Percentiles rank a stretch among this genome's conserved stretches.
Conservation (phyloP, 1,284 basidiomycete genomes). For the Phaffia rhodozyma region DNA sequence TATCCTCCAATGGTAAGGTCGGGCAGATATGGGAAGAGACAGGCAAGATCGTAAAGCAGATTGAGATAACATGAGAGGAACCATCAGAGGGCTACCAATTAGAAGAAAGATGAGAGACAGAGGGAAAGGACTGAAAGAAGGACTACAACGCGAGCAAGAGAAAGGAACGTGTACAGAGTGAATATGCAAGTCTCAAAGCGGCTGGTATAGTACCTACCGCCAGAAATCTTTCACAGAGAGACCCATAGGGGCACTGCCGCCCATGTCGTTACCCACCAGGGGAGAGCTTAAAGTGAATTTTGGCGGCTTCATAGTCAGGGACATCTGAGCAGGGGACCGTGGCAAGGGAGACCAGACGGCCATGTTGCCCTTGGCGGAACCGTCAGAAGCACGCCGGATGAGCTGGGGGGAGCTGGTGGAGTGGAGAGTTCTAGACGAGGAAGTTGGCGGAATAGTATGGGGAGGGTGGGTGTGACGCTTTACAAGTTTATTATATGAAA, state of each 20-base stretch:
- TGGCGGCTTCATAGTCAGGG: not conserved
- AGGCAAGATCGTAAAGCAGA: no score
- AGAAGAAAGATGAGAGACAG: not conserved
- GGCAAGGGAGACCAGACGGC: not conserved
- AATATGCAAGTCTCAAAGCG: not conserved
- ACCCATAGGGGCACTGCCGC: not conserved
- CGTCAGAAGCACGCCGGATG: not conserved
- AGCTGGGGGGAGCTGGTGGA: not conserved
- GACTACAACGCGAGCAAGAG: not conserved
- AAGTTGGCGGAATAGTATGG: not conserved
- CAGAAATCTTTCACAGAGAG: not conserved
- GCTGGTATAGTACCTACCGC: not conserved
- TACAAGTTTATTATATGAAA: no score
- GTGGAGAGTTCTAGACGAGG: not conserved
- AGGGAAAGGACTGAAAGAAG: not conserved
- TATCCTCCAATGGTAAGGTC: no score
- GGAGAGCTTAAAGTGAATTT: not conserved
- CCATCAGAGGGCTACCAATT: not conserved
- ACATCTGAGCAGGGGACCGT: not conserved
- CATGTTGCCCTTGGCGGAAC: not conserved
- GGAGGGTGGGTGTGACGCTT: conserved; percentile 12
- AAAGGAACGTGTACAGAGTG: not conserved
- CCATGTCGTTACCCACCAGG: not conserved
- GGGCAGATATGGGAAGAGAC: no score
- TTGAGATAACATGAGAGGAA: no score